Evolutionary conservation across 345 rosid species (phyloP).

Genomic region (Camelina hispida): DNA sequence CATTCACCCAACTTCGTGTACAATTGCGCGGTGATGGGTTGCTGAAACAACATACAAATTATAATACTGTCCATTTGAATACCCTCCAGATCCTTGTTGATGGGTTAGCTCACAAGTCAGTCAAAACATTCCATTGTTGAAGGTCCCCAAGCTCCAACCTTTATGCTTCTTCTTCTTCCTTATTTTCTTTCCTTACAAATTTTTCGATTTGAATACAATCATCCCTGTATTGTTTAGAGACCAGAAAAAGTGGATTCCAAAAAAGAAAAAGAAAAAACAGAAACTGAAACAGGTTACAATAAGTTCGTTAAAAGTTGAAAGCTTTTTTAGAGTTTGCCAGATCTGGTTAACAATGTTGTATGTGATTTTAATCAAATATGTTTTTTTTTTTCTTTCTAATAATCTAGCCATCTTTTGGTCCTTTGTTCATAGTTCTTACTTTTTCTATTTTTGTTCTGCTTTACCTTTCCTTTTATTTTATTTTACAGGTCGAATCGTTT

Average conservation of each 20-base stretch:
- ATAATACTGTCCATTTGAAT: conserved; percentile 34
- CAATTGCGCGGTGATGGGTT: conserved; percentile 98
- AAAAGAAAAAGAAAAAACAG: neutral
- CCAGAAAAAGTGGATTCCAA: conserved; percentile 26
- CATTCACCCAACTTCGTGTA: conserved; percentile 84
- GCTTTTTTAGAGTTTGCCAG: conserved; percentile 34
- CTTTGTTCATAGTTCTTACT: conserved; percentile 20
- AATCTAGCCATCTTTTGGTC: conserved; percentile 32
- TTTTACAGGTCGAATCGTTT: conserved; percentile 20
- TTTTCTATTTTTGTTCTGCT: neutral
- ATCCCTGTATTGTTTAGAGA: conserved; percentile 43
- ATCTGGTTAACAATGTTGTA: conserved; percentile 45
- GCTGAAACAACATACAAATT: conserved; percentile 50
- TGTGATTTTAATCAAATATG: conserved; percentile 31
- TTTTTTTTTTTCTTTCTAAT: conserved; percentile 7
- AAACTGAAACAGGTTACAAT: conserved; percentile 40
- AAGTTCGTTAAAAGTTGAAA: conserved; percentile 41
- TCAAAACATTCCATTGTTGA: conserved; percentile 30
- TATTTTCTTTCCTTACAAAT: conserved; percentile 33
- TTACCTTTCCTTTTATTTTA: neutral
- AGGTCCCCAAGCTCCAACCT: conserved; percentile 39
- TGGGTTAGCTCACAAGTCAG: conserved; percentile 31
- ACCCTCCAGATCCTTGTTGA: conserved; percentile 39
- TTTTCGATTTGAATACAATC: conserved; percentile 36
- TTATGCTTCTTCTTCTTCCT: conserved; percentile 28